A percentile compares a stretch with the other conserved stretches of the same genome.
Evolutionary conservation across 306 rosid genomes (phyloP).

Genomic region (Gleditsia sinensis): DNA sequence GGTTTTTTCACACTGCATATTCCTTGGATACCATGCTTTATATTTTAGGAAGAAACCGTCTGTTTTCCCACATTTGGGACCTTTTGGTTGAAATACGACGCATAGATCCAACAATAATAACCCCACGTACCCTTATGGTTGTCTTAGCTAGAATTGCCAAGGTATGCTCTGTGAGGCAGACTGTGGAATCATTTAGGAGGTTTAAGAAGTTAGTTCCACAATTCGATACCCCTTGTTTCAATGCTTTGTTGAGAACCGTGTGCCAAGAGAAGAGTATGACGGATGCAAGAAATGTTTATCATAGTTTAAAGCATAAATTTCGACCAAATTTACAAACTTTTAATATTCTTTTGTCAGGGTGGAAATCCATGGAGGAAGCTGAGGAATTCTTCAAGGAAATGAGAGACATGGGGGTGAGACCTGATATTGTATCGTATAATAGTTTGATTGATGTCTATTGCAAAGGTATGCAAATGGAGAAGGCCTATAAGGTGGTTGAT

Average conservation of each 20-base stretch:
- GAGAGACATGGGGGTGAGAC: conserved; percentile 71
- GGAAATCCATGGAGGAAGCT: conserved; percentile 87
- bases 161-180: conserved; percentile 77
- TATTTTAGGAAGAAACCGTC: conserved; percentile 71
- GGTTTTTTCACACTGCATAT: conserved; percentile 69
- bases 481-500: conserved; percentile 71
- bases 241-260: conserved; percentile 77
- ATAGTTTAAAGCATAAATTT: conserved; percentile 66
- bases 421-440: conserved; percentile 82
- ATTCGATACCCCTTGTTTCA: conserved; percentile 61
- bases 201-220: conserved; percentile 72
- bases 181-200: conserved; percentile 75
- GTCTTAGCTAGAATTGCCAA: conserved; percentile 78
- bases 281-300: conserved; percentile 93
- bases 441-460: conserved; percentile 82
- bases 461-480: conserved; percentile 67
- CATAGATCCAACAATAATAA: conserved; percentile 54
- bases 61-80: conserved; percentile 64
- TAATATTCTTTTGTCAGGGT: conserved; percentile 79
- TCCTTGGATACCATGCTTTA: conserved; percentile 86
- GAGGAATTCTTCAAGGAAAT: conserved; percentile 82
- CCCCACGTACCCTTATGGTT: conserved; percentile 73
- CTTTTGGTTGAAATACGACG: conserved; percentile 48
- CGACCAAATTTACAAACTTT: conserved; percentile 76
- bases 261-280: conserved; percentile 95